These are phyloP conservation scores for Mentha longifolia DNA, from an alignment of 257 asterid species.

Conservation along the genomic window DNA sequence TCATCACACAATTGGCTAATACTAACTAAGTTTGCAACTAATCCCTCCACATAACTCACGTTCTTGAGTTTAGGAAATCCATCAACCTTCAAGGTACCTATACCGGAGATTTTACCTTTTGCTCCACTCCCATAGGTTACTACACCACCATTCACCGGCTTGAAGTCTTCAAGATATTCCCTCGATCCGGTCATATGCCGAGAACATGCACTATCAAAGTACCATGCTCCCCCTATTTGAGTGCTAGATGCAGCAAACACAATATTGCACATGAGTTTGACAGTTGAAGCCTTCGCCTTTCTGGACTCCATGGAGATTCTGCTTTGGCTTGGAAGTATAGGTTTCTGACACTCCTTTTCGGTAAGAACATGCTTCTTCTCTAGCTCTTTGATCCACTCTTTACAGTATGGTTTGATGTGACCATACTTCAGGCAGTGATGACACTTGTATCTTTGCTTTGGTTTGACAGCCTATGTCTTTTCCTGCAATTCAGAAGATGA, in stretches of 20 bases:
- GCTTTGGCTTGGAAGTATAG: no score
- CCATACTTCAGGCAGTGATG: no score
- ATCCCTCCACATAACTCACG: neutral
- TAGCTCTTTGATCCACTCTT: no score
- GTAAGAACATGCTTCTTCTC: no score
- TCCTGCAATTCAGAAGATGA: no score
- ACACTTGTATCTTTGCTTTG: no score
- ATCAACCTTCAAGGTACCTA: neutral
- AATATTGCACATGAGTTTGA: no score
- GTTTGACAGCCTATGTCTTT: no score
- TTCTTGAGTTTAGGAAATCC: neutral
- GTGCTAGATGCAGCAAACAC: neutral
- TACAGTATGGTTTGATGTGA: no score
- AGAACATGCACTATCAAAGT: neutral
- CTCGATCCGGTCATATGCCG: neutral
- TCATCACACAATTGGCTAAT: neutral
- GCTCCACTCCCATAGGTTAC: neutral
- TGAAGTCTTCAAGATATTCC: neutral
- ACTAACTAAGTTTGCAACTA: neutral
- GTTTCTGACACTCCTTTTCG: no score
- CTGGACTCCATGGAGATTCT: no score
- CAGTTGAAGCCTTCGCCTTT: no score
- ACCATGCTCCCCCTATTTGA: neutral
- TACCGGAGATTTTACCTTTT: neutral
- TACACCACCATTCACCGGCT: neutral